Evolutionary conservation across 2,329 filamentous ascomycete species (phyloP).

Genomic region (Ophioceras dolichostomum): DNA sequence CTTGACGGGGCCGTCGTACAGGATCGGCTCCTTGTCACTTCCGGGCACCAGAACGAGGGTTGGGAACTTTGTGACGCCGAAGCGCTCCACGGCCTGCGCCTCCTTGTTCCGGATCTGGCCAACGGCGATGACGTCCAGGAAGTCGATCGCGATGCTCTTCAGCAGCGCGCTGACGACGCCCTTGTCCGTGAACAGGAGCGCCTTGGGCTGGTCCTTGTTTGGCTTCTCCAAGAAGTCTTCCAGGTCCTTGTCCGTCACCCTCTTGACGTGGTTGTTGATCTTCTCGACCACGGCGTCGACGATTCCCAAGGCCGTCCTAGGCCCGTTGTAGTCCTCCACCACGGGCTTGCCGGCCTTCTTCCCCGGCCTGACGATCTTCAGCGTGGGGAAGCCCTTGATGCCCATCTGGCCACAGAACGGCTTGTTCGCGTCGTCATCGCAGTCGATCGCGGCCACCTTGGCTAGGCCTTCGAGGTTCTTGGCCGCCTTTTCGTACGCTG

Average conservation of each 20-base stretch:
- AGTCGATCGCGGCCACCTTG: conserved; percentile 90
- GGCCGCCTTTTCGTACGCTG: conserved; percentile 88
- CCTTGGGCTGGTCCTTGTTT: conserved; percentile 51
- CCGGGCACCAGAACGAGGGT: conserved; percentile 69
- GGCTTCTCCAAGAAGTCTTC: conserved; percentile 59
- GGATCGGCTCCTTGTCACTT: conserved; percentile 51
- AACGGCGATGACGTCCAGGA: conserved; percentile 64
- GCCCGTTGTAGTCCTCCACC: conserved; percentile 84
- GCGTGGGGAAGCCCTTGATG: conserved; percentile 85
- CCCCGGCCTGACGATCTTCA: conserved; percentile 83
- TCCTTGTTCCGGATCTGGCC: conserved; percentile 81
- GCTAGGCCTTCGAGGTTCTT: conserved; percentile 81
- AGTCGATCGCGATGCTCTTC: conserved; percentile 82
- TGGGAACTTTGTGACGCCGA: conserved; percentile 67
- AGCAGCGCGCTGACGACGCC: conserved; percentile 74
- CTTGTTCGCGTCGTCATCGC: conserved; percentile 91
- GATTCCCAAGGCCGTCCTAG: conserved; percentile 73
- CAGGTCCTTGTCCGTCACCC: conserved; percentile 66
- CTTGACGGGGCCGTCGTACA: conserved; percentile 75
- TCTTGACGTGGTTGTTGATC: conserved; percentile 85
- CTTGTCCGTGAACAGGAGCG: conserved; percentile 88
- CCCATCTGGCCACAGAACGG: conserved; percentile 73
- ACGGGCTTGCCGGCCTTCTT: conserved; percentile 62
- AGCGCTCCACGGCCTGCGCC: conserved; percentile 55
- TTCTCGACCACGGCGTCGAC: conserved; percentile 73